Percentiles rank a stretch among this genome's conserved stretches.
phyloP scores from a whole-genome alignment of 78 protist species.

The Fonticula alba region DNA sequence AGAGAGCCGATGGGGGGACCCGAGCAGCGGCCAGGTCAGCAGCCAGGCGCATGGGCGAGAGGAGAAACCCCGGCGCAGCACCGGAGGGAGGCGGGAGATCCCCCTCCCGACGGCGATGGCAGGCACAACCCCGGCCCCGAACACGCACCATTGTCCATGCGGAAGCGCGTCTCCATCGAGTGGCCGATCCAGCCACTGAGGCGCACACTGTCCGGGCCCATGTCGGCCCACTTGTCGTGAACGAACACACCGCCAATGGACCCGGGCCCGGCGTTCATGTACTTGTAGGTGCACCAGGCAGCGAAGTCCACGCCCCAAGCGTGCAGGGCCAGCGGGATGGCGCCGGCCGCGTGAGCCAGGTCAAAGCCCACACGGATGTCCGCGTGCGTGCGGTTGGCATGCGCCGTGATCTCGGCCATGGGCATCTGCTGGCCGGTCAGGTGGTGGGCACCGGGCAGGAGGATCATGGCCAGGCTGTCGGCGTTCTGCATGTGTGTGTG shows the following conservation, averaged over 20 bases:
- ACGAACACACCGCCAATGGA: slow-evolving; percentile 64
- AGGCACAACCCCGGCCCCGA: too few species aligned
- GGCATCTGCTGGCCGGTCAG: slow-evolving; percentile 67
- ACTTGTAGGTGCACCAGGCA: slow-evolving; percentile 80
- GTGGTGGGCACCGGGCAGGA: slow-evolving; percentile 43
- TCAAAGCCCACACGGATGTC: slow-evolving; percentile 76
- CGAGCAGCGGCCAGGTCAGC: not conserved
- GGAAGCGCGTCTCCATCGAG: slow-evolving; percentile 41
- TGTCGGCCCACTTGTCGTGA: slow-evolving; percentile 26
- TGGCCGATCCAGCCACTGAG: slow-evolving; percentile 80
- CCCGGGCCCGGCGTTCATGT: slow-evolving; percentile 79
- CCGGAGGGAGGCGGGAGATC: not conserved
- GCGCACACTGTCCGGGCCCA: too few species aligned
- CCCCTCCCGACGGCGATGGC: too few species aligned
- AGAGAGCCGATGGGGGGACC: too few species aligned
- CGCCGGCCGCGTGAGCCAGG: slow-evolving; percentile 81
- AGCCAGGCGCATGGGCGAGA: slow-evolving; percentile 44
- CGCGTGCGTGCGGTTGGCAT: slow-evolving; percentile 26
- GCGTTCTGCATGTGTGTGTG: slow-evolving; percentile 15
- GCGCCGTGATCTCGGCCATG: slow-evolving; percentile 43
- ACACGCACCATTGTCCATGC: slow-evolving; percentile 21
- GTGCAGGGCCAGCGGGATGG: slow-evolving; percentile 59
- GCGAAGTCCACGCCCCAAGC: slow-evolving; percentile 86
- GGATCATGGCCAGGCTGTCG: slow-evolving; percentile 13
- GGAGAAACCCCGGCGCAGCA: slow-evolving; percentile 53